Evolutionary conservation across 345 rosid species (phyloP).

Genomic region (Combretum micranthum): DNA sequence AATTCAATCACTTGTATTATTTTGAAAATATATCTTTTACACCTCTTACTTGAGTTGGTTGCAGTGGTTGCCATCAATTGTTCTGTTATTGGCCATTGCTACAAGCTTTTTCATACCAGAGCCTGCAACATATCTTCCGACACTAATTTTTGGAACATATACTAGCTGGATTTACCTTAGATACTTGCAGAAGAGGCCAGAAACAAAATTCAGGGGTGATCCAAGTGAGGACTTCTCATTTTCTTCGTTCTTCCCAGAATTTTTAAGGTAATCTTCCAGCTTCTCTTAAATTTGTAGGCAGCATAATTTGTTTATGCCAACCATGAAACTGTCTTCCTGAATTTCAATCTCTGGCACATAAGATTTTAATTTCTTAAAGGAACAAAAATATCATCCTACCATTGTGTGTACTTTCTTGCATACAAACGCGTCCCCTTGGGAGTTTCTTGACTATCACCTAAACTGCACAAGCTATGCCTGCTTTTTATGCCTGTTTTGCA

Average conservation of each 20-base stretch:
- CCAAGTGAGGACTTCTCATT: slow-evolving; percentile 93
- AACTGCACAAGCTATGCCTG: too few relatives aligned
- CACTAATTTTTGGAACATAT: slow-evolving; percentile 84
- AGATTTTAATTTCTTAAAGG: too few relatives aligned
- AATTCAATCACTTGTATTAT: background rate
- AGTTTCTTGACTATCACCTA: too few relatives aligned
- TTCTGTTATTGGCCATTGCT: slow-evolving; percentile 56
- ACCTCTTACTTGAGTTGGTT: slow-evolving; percentile 16
- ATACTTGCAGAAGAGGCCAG: slow-evolving; percentile 76
- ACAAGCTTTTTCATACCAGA: slow-evolving; percentile 70
- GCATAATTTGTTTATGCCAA: background rate
- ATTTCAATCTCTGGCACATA: too few relatives aligned
- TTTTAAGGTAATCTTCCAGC: slow-evolving; percentile 45
- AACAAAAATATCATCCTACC: background rate
- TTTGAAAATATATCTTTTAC: background rate
- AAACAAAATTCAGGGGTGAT: slow-evolving; percentile 86
- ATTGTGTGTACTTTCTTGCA: background rate
- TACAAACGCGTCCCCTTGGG: background rate
- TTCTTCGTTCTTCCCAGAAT: slow-evolving; percentile 89
- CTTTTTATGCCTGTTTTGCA: too few relatives aligned
- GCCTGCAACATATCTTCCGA: slow-evolving; percentile 77
- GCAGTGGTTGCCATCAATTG: slow-evolving; percentile 94
- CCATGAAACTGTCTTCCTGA: too few relatives aligned
- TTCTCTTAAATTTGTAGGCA: background rate
- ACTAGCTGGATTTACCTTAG: slow-evolving; percentile 92